phyloP scores from a whole-genome alignment of 1,139 yeast species.

The Sugiyamaella pinicola region DNA sequence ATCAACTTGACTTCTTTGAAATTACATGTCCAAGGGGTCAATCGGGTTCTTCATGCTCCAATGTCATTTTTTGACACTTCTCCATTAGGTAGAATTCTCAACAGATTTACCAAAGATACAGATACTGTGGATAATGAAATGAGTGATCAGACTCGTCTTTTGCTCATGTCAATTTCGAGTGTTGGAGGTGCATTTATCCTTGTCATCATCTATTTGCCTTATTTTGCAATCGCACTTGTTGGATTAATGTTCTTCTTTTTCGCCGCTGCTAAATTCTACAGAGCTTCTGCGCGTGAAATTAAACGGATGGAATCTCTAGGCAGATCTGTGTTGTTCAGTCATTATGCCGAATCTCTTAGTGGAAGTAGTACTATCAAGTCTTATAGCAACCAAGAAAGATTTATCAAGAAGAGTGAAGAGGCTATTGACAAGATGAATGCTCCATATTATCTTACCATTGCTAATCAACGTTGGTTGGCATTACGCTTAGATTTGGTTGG shows the following conservation, averaged over 20 bases:
- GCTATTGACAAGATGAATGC: constrained; percentile 68
- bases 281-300: constrained; percentile 78
- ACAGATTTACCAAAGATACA: constrained; percentile 79
- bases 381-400: constrained; percentile 53
- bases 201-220: constrained; percentile 73
- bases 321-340: constrained; percentile 75
- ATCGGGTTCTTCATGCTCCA: constrained; percentile 71
- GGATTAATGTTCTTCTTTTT: constrained; percentile 52
- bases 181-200: constrained; percentile 67
- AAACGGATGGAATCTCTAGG: constrained; percentile 79
- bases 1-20: constrained; percentile 48
- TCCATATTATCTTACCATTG: constrained; percentile 66
- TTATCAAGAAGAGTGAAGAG: constrained; percentile 52
- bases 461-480: constrained; percentile 79
- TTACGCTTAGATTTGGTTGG: constrained; percentile 62
- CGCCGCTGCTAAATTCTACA: constrained; percentile 61
- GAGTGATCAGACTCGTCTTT: constrained; percentile 45
- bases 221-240: constrained; percentile 73
- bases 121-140: constrained; percentile 78
- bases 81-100: constrained; percentile 70
- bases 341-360: constrained; percentile 71
- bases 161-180: constrained; percentile 53
- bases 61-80: constrained; percentile 69
- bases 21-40: constrained; percentile 53
- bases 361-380: constrained; percentile 75